Evolutionary conservation across 148 eudicot species (phyloP), one percentile per base, ranked within the genome.

Genomic region (Tetragonia tetragonoides): DNA sequence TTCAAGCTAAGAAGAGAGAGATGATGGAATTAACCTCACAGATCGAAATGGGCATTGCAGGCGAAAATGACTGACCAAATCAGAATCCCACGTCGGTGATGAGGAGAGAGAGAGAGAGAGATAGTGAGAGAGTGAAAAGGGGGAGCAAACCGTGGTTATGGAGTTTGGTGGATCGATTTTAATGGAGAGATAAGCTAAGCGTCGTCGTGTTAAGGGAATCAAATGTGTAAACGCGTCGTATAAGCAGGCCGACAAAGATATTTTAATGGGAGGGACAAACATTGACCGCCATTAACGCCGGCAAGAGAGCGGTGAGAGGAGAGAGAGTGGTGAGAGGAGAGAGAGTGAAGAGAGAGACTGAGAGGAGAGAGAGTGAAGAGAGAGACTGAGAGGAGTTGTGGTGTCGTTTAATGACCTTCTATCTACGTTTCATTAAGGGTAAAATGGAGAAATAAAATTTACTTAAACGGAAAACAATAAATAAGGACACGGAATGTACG

Each of bases 11-110:
- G 6, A 28, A 28, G 40, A 24, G 56, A 68, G 23, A 54, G 17
- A 44, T 46, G 20, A 44, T 65, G 15, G 64, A 5, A 66, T 8
- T 2, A 77, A 81, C 84, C 80, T 81, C 7, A 76, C 21, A 81
- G 38, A 66, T 78, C 47, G 77, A 42, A 46, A 46, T 28, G 15
- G 59, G 57, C 18, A 47, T 10, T 70, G 64, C 15, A 42, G 51
- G 34, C 21, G 42, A 68, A 12, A 66, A 71, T 49, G 66, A 44
- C n/a, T 34, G 73, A 53, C 53, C 24, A 67, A 38, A 5, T 10
- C 49, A 6, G 10, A 46, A 46, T 46, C 49, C 49, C 49, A 46
- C 72, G 77, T 65, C 34, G 73, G 73, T 67, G 82, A 56, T 56
- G 57, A 70, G 40, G 9, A 51, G 61, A 62, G 44, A 60, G 75